A percentile compares a stretch with the other conserved stretches of the same genome.
phyloP scores from a whole-genome alignment of 306 rosid species.

The Gastrolobium villosum region DNA sequence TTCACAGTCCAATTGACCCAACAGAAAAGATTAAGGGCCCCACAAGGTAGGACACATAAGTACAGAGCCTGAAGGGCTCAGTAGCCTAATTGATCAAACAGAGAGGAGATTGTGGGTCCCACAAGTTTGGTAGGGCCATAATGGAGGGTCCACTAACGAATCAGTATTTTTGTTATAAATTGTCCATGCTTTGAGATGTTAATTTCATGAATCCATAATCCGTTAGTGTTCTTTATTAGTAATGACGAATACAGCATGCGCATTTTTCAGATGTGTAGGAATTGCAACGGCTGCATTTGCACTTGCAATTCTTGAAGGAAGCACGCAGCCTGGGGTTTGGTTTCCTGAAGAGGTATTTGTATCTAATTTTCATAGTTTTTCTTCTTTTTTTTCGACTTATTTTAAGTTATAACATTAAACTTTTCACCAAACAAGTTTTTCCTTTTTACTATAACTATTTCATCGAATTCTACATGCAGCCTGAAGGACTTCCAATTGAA shows the following conservation, averaged over 20 bases:
- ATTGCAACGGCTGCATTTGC: conserved; percentile 82
- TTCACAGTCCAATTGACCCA: no score
- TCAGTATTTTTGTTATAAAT: background rate
- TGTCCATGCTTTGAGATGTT: background rate
- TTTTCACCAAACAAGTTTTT: conserved; percentile 21
- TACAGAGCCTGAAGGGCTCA: no score
- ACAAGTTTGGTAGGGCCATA: background rate
- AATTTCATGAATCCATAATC: background rate
- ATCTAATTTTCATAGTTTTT: conserved; percentile 1
- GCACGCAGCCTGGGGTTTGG: conserved; percentile 95
- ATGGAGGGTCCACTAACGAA: background rate
- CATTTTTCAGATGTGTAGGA: conserved; percentile 80
- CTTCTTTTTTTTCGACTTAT: background rate
- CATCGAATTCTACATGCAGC: conserved; percentile 56
- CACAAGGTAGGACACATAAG: no score
- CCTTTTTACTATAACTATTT: conserved; percentile 33
- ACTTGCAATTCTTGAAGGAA: conserved; percentile 92
- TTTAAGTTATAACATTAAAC: background rate
- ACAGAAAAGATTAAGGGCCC: no score
- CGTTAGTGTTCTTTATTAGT: conserved; percentile 1
- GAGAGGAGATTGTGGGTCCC: background rate
- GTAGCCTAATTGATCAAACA: background rate
- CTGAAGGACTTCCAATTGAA: conserved; percentile 85
- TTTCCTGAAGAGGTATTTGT: conserved; percentile 92
- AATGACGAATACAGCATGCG: conserved; percentile 30